Evolutionary conservation across 1,284 basidiomycete species (phyloP).

Genomic region (Trichosporon ovoides): DNA sequence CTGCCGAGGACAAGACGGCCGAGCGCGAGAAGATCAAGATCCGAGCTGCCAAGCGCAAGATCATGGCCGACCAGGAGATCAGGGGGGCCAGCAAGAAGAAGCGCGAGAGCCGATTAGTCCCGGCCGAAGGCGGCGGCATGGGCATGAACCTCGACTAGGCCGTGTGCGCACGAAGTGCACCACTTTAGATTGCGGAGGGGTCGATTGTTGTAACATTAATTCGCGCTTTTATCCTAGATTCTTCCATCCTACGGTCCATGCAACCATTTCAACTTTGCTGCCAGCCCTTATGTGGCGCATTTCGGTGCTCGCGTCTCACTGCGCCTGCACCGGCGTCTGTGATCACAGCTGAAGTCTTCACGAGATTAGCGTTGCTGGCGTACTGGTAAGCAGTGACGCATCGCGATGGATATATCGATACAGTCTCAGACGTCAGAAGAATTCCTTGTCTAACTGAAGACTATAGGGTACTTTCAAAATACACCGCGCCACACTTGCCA

Average conservation of each 20-base stretch:
- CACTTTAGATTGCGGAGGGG: not conserved
- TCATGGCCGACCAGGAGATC: constrained; percentile 40
- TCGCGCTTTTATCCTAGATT: not conserved
- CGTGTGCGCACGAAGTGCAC: constrained; percentile 33
- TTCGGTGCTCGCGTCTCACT: too few relatives aligned
- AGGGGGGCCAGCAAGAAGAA: constrained; percentile 55
- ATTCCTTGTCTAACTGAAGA: too few relatives aligned
- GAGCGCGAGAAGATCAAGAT: constrained; percentile 75
- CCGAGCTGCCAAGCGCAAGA: constrained; percentile 57
- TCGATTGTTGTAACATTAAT: constrained; percentile 4
- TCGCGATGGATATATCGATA: too few relatives aligned
- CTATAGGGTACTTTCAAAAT: too few relatives aligned
- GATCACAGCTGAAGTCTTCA: too few relatives aligned
- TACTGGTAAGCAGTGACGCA: too few relatives aligned
- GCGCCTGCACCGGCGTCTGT: too few relatives aligned
- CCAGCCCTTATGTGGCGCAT: too few relatives aligned
- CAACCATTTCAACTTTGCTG: not conserved
- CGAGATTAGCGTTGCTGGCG: too few relatives aligned
- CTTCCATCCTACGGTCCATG: too few relatives aligned
- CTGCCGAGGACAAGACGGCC: constrained; percentile 36
- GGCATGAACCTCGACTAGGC: constrained; percentile 40
- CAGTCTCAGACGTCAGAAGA: too few relatives aligned
- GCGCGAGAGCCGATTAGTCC: constrained; percentile 61
- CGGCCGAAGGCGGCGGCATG: constrained; percentile 49
- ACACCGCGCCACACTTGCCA: not conserved